Evolutionary conservation across 257 asterid species (phyloP), one percentile per base, ranked within the genome.

Genomic region (Eustoma russellianum): DNA sequence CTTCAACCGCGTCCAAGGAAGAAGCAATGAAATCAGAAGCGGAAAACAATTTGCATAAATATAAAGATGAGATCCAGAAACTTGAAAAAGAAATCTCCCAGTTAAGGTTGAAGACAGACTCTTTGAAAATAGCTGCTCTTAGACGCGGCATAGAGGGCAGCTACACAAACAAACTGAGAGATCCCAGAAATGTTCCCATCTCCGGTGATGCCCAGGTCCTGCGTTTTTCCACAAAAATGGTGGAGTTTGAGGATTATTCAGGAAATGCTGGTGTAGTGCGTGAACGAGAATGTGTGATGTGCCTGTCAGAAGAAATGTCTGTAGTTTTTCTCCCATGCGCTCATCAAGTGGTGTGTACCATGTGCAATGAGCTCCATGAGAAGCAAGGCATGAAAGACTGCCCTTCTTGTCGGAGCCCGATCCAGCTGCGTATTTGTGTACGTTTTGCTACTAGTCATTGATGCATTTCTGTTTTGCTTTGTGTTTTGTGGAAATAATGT

Each of bases 351-450:
- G 94, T 92, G 18, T 92, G 99, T 50, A 66, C 66, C 5, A 62
- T 66, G 50, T 88, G 99, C 85, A 92, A 88, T 33, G 97, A 88
- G 73, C 88, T 85, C 52, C 99, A 92, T 44, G 86, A 83, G 78
- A 88, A 92, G 79, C 88, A 85, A 73, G 99, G 97, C 34, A 88
- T 88, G 99, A 83, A 83, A 73, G 97, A 92, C 62, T 92, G 99
- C 67, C 99, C 99, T 41, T 88, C 99, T 2, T 92, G 99, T 65
- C 62, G 99, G 80, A 70, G 83, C 78, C 76, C 75, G 16, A 92
- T 92, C 65, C 88, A 73, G 76, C 75, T 72, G 70, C 97, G 99
- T 3, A 78, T 92, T 33, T 76, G 74, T 51, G 99, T 79, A 66
- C 93, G 93, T 46, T 88, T 77, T 66, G 93, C 83, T 66, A 24